A percentile compares a stretch with the other conserved stretches of the same genome.
These are phyloP conservation scores for Larix kaempferi DNA, from an alignment of 75 land plant genomes.

Conservation along the genomic window DNA sequence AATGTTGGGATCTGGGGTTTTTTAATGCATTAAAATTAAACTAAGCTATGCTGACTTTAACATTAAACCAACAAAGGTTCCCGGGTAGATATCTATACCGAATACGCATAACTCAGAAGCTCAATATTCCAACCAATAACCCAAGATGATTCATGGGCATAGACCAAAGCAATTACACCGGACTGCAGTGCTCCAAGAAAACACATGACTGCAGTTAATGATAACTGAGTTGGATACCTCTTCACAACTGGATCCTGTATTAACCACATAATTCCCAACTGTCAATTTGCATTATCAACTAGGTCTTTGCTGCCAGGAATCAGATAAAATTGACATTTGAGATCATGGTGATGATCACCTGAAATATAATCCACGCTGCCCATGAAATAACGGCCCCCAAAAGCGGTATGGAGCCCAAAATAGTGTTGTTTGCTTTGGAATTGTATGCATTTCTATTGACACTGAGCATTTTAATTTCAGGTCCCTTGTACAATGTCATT, in stretches of 20 bases:
- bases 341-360: not conserved
- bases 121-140: conserved; percentile 33
- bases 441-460: too few relatives aligned
- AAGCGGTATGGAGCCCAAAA: not conserved
- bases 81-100: conserved; percentile 13
- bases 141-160: conserved; percentile 32
- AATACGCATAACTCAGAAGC: conserved; percentile 29
- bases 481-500: conserved; percentile 48
- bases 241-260: conserved; percentile 38
- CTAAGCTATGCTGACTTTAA: too few relatives aligned
- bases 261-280: not conserved
- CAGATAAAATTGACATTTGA: not conserved
- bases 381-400: not conserved
- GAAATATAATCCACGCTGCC: not conserved
- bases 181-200: conserved; percentile 45
- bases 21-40: too few relatives aligned
- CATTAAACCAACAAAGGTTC: not conserved
- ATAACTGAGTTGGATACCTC: conserved; percentile 50
- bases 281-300: too few relatives aligned
- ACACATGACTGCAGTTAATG: conserved; percentile 51
- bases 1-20: too few relatives aligned
- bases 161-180: conserved; percentile 29
- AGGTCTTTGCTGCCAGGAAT: not conserved
- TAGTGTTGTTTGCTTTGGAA: not conserved
- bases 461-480: not conserved